Evolutionary conservation across 345 rosid genomes (phyloP).

Genomic region (Salix arbutifolia): DNA sequence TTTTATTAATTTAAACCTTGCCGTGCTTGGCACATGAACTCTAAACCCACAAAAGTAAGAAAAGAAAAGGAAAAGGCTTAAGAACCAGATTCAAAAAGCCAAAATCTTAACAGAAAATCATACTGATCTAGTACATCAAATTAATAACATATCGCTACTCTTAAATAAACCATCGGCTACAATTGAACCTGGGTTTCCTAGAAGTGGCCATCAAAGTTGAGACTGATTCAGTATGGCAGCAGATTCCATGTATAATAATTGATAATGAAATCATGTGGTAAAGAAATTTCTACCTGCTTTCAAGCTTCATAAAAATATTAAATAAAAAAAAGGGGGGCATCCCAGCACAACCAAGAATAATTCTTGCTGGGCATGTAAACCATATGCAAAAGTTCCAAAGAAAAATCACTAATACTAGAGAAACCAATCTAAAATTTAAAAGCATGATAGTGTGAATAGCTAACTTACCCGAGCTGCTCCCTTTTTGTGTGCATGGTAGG

Average conservation of each 20-base stretch:
- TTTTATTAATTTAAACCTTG: neutral
- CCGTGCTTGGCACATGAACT: neutral
- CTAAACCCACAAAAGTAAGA: neutral
- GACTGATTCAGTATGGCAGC: neutral
- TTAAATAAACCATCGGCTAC: neutral
- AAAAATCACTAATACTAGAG: neutral
- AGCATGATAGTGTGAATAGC: constrained; percentile 7
- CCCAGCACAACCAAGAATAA: constrained; percentile 2
- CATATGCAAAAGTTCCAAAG: neutral
- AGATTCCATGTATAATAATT: neutral
- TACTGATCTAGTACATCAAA: neutral
- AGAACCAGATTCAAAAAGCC: neutral
- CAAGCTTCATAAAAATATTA: neutral
- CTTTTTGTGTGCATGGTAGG: constrained; percentile 66
- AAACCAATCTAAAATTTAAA: constrained; percentile 2
- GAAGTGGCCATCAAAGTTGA: neutral
- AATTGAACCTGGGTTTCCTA: neutral
- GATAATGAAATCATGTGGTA: neutral
- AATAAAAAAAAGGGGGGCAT: neutral
- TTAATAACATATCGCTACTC: neutral
- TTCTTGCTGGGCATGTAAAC: neutral
- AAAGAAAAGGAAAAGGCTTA: neutral
- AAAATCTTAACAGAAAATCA: neutral
- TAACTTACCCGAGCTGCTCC: constrained; percentile 80
- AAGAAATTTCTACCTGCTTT: neutral